These are phyloP conservation scores for Talaromyces atroroseus DNA, from an alignment of 2,329 filamentous ascomycete genomes.

Conservation along the genomic window DNA sequence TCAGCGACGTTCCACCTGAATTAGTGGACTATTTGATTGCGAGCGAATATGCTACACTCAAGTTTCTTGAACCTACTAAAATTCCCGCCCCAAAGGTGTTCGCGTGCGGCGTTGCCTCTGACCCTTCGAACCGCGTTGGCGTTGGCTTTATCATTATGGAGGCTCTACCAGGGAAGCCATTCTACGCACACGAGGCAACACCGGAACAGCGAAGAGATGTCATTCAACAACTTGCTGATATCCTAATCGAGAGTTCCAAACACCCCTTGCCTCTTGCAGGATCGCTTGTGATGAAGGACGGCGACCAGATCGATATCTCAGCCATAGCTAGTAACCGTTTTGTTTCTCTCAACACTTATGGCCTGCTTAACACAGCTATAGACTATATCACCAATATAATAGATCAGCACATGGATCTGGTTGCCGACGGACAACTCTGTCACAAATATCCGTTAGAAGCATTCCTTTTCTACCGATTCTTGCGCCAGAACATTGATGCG, in stretches of 20 bases:
- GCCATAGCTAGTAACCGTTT: conserved; percentile 13
- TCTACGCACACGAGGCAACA: conserved; percentile 11
- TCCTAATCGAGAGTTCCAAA: conserved; percentile 10
- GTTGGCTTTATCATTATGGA: conserved; percentile 39
- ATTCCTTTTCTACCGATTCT: conserved; percentile 5
- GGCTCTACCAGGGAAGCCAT: conserved; percentile 33
- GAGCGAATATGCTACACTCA: conserved; percentile 39
- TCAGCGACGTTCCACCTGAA: conserved; percentile 25
- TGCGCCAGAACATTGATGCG: not conserved
- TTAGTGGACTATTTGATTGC: conserved; percentile 23
- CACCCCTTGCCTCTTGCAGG: conserved; percentile 4
- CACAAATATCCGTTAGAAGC: conserved; percentile 8
- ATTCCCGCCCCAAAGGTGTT: conserved; percentile 34
- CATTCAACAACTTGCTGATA: conserved; percentile 10
- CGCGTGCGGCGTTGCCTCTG: conserved; percentile 28
- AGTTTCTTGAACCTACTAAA: conserved; percentile 31
- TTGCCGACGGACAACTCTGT: conserved; percentile 10
- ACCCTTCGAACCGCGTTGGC: conserved; percentile 23
- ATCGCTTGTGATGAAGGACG: conserved; percentile 1
- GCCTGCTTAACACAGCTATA: conserved; percentile 3
- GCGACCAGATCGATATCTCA: conserved; percentile 1
- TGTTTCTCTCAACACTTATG: conserved; percentile 10
- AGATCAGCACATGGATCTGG: conserved; percentile 12
- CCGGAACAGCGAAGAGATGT: conserved; percentile 14
- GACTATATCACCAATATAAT: conserved; percentile 10